Evolutionary conservation across 306 rosid species (phyloP).

Genomic region (Vigna radiata): DNA sequence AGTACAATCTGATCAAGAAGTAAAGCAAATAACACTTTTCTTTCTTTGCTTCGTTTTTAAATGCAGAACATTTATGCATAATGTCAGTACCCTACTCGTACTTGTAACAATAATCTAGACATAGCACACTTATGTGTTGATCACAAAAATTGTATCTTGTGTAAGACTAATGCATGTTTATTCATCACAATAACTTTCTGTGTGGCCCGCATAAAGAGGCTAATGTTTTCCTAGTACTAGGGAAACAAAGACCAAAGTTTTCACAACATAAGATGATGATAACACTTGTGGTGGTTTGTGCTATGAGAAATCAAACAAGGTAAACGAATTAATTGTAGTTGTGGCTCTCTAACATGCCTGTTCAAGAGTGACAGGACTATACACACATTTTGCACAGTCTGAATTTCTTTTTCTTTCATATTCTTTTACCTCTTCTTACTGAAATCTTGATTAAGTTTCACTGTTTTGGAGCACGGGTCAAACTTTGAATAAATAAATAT

Average conservation of each 20-base stretch:
- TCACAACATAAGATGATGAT: neutral
- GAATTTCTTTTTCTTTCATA: neutral
- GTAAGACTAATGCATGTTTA: constrained; percentile 6
- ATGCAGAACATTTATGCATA: constrained; percentile 37
- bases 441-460: neutral
- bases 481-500: neutral
- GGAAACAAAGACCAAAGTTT: constrained; percentile 9
- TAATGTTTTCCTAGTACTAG: constrained; percentile 30
- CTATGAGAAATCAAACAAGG: constrained; percentile 33
- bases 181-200: constrained; percentile 31
- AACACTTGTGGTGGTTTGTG: constrained; percentile 18
- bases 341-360: neutral
- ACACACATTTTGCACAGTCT: neutral
- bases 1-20: constrained; percentile 34
- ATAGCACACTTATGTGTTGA: constrained; percentile 33
- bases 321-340: neutral
- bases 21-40: constrained; percentile 33
- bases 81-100: constrained; percentile 25
- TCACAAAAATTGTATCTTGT: constrained; percentile 34
- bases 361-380: neutral
- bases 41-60: constrained; percentile 27
- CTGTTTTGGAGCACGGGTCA: neutral
- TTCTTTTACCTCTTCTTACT: neutral
- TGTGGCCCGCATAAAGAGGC: neutral
- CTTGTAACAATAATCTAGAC: constrained; percentile 29